Conservation (phyloP, 345 rosid species). For the Alliaria petiolata region DNA sequence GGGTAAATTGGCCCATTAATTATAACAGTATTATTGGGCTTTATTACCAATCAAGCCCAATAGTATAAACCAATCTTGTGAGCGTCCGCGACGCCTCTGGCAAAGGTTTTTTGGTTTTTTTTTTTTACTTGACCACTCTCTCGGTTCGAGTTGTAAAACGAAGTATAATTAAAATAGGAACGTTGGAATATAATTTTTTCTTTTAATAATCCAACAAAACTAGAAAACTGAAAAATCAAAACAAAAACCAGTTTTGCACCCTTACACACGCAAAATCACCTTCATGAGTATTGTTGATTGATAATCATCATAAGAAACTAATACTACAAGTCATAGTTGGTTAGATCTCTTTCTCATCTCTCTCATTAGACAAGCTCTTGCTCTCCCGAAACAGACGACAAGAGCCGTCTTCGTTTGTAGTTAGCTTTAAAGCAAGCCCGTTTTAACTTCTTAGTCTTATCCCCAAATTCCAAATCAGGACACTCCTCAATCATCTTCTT, state of each 20-base stretch:
- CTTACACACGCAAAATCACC: neutral
- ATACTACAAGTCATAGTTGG: neutral
- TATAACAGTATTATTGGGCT: neutral
- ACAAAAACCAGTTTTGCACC: neutral
- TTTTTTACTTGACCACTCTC: neutral
- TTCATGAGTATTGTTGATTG: neutral
- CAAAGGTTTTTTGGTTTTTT: no score
- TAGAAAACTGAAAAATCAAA: neutral
- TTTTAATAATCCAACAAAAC: neutral
- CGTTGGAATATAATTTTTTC: neutral
- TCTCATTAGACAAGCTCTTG: neutral
- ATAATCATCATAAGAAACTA: neutral
- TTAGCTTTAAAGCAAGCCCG: conserved; percentile 85
- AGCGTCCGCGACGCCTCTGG: neutral
- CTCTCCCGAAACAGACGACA: neutral
- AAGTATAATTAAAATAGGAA: no score
- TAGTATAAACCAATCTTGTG: neutral
- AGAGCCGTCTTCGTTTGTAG: conserved; percentile 54
- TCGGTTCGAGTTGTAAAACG: neutral
- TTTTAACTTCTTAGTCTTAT: conserved; percentile 60
- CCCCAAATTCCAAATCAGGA: conserved; percentile 54
- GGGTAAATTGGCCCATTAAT: neutral
- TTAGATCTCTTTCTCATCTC: neutral
- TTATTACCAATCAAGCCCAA: neutral
- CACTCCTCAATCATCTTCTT: conserved; percentile 53